A percentile compares a stretch with the other conserved stretches of the same genome.
phyloP scores from a whole-genome alignment of 768 basidiomycete species.

The Cantharellus cinnabarinus region DNA sequence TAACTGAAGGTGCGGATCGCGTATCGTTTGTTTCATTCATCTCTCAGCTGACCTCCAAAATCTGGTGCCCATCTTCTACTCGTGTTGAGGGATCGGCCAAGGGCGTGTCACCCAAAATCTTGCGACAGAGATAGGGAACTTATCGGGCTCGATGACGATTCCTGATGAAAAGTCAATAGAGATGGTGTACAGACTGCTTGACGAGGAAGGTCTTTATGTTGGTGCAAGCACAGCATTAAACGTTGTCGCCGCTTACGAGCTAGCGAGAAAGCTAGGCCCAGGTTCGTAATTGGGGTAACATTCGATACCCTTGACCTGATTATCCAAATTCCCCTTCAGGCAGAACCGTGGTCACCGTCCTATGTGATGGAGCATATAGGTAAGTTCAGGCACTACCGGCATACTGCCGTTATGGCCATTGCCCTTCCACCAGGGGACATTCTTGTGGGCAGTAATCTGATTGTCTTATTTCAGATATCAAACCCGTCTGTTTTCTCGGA shows the following conservation, averaged over 20 bases:
- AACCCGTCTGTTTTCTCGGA: conserved; percentile 82
- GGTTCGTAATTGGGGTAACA: conserved; percentile 24
- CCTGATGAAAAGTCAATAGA: conserved; percentile 75
- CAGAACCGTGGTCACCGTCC: conserved; percentile 65
- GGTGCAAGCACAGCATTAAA: conserved; percentile 90
- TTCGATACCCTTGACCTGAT: background rate
- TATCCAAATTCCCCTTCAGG: conserved; percentile 23
- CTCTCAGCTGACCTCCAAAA: background rate
- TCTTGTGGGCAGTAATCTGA: background rate
- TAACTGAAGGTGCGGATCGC: conserved; percentile 55
- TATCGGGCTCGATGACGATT: conserved; percentile 72
- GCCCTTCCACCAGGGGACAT: background rate
- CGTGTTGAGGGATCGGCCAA: conserved; percentile 69
- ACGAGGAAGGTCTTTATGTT: conserved; percentile 83
- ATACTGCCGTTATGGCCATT: too few species aligned
- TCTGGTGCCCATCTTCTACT: background rate
- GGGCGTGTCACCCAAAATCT: conserved; percentile 89
- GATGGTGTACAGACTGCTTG: conserved; percentile 85
- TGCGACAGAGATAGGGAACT: conserved; percentile 50
- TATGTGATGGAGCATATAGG: conserved; percentile 92
- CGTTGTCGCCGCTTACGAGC: conserved; percentile 79
- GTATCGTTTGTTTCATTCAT: background rate
- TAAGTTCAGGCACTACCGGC: conserved; percentile 16
- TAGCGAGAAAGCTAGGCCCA: conserved; percentile 68
- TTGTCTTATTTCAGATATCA: conserved; percentile 32